Evolutionary conservation across 129 eudicot genomes (phyloP), one percentile per base, ranked within the genome.

Genomic region (Kitagawia praeruptora): DNA sequence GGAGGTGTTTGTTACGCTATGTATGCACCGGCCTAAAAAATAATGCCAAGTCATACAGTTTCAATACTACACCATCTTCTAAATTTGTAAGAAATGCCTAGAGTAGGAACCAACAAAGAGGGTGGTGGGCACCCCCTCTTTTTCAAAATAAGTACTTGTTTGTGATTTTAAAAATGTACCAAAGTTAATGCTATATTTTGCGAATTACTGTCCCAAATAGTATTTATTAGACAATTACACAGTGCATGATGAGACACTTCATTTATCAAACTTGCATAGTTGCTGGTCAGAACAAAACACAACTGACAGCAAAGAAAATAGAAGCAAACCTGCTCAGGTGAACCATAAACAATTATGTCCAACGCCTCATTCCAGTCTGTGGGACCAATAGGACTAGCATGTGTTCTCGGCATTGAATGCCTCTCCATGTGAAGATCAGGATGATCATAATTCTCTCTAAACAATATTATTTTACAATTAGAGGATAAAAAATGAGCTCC

Each of bases 291-390:
- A 61, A 67, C 25, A 40, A 34, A 23, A 23, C 61, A 6, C 69
- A 34, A 53, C 6, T 49, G 71, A 74, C 47, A 42, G 47, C 1
- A 54, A 44, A 38, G 25, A 66, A 61, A 6, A 12, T 37, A 23
- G 67, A 77, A 2, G 11, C 77, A 85, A 39, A 92, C 97, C 96
- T 95, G 97, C 82, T 95, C 99, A 40, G 99, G 97, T 74, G 99
- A 92, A 81, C 96, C 99, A 84, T 89, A 86, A 18, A 87, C 81
- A 54, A 95, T 92, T 58, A 95, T 87, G 82, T 95, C 97, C 76
- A 95, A 84, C 77, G 99, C 99, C 83, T 95, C 99, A 86, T 95
- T 92, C 99, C 99, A 95, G 83, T 92, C 93, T 23, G 97, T 82
- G 58, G 97, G 96, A 69, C 97, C 96, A 83, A 86, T 74, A 75